Evolutionary conservation across 805 yeast genomes (phyloP).

Genomic region (Candida rishiriensis): DNA sequence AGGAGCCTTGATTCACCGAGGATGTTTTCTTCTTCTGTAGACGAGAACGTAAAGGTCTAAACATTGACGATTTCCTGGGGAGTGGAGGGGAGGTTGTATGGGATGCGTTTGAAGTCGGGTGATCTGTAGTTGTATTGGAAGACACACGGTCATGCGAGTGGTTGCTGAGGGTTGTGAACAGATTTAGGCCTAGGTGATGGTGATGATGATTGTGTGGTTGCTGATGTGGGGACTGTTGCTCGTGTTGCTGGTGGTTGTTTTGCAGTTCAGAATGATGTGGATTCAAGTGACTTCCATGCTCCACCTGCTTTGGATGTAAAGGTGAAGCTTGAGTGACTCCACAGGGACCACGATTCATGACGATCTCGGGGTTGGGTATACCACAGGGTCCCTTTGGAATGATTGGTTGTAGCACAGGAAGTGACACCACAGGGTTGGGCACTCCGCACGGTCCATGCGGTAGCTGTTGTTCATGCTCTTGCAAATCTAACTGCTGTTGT

Average conservation of each 20-base stretch:
- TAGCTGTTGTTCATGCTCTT: too few relatives aligned
- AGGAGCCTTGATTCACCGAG: too few relatives aligned
- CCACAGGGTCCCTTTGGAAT: slow-evolving; percentile 12
- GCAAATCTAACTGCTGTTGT: too few relatives aligned
- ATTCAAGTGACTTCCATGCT: too few relatives aligned
- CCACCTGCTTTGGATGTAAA: too few relatives aligned
- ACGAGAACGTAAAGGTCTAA: slow-evolving; percentile 10
- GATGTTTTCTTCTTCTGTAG: slow-evolving; percentile 6
- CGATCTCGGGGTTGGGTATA: slow-evolving; percentile 5
- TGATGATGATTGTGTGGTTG: neutral
- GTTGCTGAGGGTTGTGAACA: neutral
- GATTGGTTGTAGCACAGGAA: neutral
- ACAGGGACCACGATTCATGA: slow-evolving; percentile 1
- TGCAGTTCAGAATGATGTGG: too few relatives aligned
- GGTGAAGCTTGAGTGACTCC: neutral
- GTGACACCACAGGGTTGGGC: slow-evolving; percentile 5
- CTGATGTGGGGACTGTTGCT: neutral
- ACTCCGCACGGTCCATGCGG: slow-evolving; percentile 9
- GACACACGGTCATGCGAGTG: neutral
- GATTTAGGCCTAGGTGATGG: neutral
- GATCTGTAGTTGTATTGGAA: neutral
- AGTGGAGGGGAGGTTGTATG: neutral
- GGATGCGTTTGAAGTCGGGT: neutral
- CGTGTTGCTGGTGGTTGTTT: neutral
- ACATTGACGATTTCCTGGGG: slow-evolving; percentile 2